Evolutionary conservation across 2,329 filamentous ascomycete genomes (phyloP), one percentile per base, ranked within the genome.

Genomic region (Dactylellina cionopaga): DNA sequence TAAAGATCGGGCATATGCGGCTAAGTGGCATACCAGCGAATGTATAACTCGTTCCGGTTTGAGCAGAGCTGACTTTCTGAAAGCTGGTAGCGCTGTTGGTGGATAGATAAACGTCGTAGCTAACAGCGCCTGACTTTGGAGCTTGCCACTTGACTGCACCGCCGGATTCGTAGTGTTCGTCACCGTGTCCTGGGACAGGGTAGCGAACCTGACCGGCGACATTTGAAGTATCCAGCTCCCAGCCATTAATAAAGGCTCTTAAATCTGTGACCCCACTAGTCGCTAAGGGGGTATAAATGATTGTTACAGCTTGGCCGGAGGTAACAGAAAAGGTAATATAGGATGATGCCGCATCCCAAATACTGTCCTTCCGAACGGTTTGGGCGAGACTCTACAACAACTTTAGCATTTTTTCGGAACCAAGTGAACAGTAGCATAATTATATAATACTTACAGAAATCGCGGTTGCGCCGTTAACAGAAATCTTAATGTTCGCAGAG

Each of bases 221-320:
- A 5, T 70, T 63, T 1, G 78, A 69, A 1, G 64, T 73, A 58
- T 80, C 79, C 19, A 80, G 75, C 51, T 79, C 78, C 47, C 80
- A 78, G 0, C 77, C 78, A 52, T 80, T 80, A 11, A 80, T 31
- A 43, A 77, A 80, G 0, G 75, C 79, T 6, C 75, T 68, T 24
- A 49, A 43, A 33, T 77, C 76, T 22, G 35, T 72, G 9, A 74
- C 71, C 15, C 69, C 55, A 22, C 39, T 47, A 5, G 55, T 59
- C 7, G 55, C 13, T 2, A 59, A 27, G 1, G 76, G 76, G 4
- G 75, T 76, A 39, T 75, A 78, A 1, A 75, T 69, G 41, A 80
- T 75, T 44, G 76, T 74, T n/a, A 79, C 77, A 11, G 74, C 69
- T 13, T 77, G 72, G 0, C 74, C 59, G 2, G 74, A 64, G 0